Evolutionary conservation across 2,329 filamentous ascomycete genomes (phyloP).

Genomic region (Beauveria caledonica): DNA sequence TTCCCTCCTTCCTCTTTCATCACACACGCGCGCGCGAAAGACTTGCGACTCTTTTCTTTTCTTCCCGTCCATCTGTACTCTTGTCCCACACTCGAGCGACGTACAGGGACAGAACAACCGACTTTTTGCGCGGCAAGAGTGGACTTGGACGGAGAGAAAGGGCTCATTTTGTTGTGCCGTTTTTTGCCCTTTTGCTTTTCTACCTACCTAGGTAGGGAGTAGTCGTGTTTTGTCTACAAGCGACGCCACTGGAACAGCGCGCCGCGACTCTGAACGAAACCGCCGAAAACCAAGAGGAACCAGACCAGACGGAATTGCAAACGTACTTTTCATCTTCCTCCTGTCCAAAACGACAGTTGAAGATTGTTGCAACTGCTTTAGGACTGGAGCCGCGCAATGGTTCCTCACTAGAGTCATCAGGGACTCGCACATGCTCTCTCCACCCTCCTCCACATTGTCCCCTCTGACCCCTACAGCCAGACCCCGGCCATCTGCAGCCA

Average conservation of each 20-base stretch:
- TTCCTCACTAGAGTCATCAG: slow-evolving; percentile 2
- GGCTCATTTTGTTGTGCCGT: neutral
- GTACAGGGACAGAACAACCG: neutral
- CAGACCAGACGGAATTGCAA: no score
- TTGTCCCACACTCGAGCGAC: neutral
- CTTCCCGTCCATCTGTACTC: neutral
- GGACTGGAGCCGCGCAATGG: slow-evolving; percentile 4
- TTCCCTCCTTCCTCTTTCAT: slow-evolving; percentile 1
- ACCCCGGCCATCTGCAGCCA: neutral
- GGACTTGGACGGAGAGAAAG: no score
- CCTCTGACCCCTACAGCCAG: neutral
- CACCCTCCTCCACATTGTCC: slow-evolving; percentile 1
- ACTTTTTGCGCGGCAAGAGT: neutral
- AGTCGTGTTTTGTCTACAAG: neutral
- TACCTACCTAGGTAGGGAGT: no score
- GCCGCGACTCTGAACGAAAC: neutral
- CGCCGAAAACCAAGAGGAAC: no score
- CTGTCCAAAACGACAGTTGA: no score
- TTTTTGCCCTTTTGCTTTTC: neutral
- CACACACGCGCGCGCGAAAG: neutral
- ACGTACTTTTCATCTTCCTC: no score
- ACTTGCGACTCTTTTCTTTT: neutral
- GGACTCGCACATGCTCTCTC: slow-evolving; percentile 1
- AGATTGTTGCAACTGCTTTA: neutral
- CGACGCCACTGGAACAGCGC: neutral